A percentile compares a stretch with the other conserved stretches of the same genome.
phyloP scores from a whole-genome alignment of 805 yeast genomes.

The Dipodascus geniculatus region DNA sequence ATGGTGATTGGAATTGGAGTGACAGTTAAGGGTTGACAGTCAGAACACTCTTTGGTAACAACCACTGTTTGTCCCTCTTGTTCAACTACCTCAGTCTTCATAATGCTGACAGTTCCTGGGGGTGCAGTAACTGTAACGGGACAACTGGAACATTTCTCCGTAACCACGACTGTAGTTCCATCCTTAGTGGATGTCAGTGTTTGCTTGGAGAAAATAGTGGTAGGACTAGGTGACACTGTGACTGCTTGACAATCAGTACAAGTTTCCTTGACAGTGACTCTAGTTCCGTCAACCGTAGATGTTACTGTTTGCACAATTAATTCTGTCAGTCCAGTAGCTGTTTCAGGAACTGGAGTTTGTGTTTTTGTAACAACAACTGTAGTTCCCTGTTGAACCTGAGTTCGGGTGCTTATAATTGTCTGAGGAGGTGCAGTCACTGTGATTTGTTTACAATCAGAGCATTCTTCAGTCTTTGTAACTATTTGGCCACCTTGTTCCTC shows the following conservation, averaged over 20 bases:
- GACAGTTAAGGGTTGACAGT: not conserved
- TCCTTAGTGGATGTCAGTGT: not conserved
- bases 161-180: not conserved
- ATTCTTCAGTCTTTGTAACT: conserved; percentile 1
- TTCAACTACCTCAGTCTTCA: not conserved
- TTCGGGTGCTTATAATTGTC: not conserved
- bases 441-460: not conserved
- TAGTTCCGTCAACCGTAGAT: not conserved
- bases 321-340: not conserved
- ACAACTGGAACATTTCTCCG: not conserved
- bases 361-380: not conserved
- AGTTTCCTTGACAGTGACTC: not conserved
- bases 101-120: not conserved
- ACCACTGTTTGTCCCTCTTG: not conserved
- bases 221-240: not conserved
- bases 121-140: not conserved
- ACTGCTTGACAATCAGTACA: not conserved
- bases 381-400: not conserved
- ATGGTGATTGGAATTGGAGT: not conserved
- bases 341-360: not conserved
- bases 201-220: not conserved
- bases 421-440: not conserved
- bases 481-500: not conserved
- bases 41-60: not conserved
- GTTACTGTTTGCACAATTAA: not conserved